Conservation (phyloP, 75 land plant species). For the Sequoia sempervirens region DNA sequence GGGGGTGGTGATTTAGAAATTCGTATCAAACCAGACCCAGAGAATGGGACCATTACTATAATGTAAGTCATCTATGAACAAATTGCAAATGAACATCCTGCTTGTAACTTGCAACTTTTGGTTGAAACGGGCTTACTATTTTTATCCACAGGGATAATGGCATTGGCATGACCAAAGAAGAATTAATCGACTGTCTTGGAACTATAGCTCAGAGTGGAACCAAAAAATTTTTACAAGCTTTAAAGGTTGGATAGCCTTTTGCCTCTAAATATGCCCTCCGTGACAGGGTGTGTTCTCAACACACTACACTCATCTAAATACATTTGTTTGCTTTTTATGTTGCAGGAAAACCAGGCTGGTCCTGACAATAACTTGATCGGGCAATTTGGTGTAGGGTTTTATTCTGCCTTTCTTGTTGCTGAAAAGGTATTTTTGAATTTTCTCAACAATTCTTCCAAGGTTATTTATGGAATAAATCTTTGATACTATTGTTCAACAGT, state of each 20-base stretch:
- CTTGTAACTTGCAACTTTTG: background rate
- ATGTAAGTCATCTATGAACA: slow-evolving; percentile 26
- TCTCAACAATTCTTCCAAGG: background rate
- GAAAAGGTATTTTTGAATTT: slow-evolving; percentile 52
- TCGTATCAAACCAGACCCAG: slow-evolving; percentile 63
- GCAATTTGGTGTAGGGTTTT: slow-evolving; percentile 84
- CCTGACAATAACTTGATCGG: slow-evolving; percentile 68
- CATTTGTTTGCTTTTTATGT: background rate
- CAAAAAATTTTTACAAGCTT: slow-evolving; percentile 57
- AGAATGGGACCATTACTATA: slow-evolving; percentile 60
- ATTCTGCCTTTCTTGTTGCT: slow-evolving; percentile 96
- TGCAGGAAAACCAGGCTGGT: slow-evolving; percentile 52
- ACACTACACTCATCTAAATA: background rate
- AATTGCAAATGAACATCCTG: background rate
- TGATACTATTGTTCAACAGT: background rate
- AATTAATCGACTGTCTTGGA: slow-evolving; percentile 62
- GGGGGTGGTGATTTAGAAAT: slow-evolving; percentile 46
- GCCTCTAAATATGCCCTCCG: background rate
- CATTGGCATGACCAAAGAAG: slow-evolving; percentile 69
- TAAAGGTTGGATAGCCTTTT: slow-evolving; percentile 38
- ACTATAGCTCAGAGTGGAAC: slow-evolving; percentile 86
- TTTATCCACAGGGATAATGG: slow-evolving; percentile 58
- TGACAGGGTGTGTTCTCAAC: background rate
- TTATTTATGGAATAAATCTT: background rate
- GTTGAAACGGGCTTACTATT: background rate